These are phyloP conservation scores for Westerdykella ornata DNA, from an alignment of 2,329 filamentous ascomycete species.

Conservation along the genomic window DNA sequence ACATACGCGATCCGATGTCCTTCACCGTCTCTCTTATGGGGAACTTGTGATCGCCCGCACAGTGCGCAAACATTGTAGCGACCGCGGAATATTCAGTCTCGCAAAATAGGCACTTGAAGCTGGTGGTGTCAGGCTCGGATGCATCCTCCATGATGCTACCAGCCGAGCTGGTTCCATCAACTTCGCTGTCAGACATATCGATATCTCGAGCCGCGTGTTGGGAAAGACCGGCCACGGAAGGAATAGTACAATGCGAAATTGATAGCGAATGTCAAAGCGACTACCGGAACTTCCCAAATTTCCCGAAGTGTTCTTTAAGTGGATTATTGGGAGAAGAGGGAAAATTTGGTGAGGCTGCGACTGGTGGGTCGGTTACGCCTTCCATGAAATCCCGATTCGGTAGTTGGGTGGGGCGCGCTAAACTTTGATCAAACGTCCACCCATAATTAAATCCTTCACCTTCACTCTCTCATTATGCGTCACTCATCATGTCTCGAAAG, in stretches of 20 bases:
- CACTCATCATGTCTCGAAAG: too few relatives aligned
- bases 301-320: too few relatives aligned
- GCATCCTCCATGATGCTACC: slow-evolving; percentile 31
- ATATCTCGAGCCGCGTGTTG: not conserved
- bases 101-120: slow-evolving; percentile 34
- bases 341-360: too few relatives aligned
- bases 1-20: slow-evolving; percentile 24
- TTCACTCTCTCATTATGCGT: not conserved
- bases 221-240: not conserved
- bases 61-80: slow-evolving; percentile 24
- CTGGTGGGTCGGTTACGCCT: not conserved
- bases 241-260: slow-evolving; percentile 63
- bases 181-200: slow-evolving; percentile 26
- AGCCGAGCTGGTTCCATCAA: slow-evolving; percentile 28
- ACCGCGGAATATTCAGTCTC: slow-evolving; percentile 26
- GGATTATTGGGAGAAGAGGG: too few relatives aligned
- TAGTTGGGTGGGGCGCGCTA: not conserved
- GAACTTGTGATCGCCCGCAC: slow-evolving; percentile 23
- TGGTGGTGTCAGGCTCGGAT: slow-evolving; percentile 32
- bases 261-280: slow-evolving; percentile 79
- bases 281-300: slow-evolving; percentile 44
- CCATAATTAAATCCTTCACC: not conserved
- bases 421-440: not conserved
- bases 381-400: not conserved
- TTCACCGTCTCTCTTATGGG: slow-evolving; percentile 23